Conservation (phyloP, 768 basidiomycete species). For the Lentinus tigrinus region DNA sequence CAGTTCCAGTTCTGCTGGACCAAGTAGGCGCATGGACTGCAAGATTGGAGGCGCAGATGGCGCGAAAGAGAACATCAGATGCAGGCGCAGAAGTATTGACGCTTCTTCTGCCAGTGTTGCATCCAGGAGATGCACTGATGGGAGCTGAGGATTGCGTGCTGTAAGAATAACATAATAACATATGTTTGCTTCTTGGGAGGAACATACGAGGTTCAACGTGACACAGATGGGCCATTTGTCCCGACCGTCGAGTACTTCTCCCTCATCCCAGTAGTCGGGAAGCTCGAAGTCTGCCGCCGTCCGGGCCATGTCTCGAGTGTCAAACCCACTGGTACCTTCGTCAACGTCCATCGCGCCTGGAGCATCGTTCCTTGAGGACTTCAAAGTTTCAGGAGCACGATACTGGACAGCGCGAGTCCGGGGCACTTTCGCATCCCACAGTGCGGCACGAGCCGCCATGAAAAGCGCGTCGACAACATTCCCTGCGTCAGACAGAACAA, state of each 20-base stretch:
- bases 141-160: constrained; percentile 38
- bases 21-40: constrained; percentile 65
- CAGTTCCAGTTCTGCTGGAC: constrained; percentile 56
- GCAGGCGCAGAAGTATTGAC: constrained; percentile 56
- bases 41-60: constrained; percentile 36
- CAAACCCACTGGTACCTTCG: constrained; percentile 49
- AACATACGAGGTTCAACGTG: constrained; percentile 73
- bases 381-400: constrained; percentile 40
- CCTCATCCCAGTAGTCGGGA: constrained; percentile 86
- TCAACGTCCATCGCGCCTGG: constrained; percentile 59
- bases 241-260: constrained; percentile 59
- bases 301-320: constrained; percentile 46
- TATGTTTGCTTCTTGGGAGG: background rate
- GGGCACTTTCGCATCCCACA: constrained; percentile 83
- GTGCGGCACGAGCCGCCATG: constrained; percentile 72
- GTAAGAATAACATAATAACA: background rate
- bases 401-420: constrained; percentile 71
- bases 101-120: constrained; percentile 72
- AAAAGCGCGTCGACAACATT: constrained; percentile 78
- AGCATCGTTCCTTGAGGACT: constrained; percentile 20
- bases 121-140: constrained; percentile 68
- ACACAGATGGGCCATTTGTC: constrained; percentile 75
- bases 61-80: constrained; percentile 65
- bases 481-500: constrained; percentile 71
- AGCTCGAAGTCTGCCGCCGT: constrained; percentile 81